Evolutionary conservation across 73 alveolate genomes (phyloP).

Genomic region (Paramecium tetraurelia): DNA sequence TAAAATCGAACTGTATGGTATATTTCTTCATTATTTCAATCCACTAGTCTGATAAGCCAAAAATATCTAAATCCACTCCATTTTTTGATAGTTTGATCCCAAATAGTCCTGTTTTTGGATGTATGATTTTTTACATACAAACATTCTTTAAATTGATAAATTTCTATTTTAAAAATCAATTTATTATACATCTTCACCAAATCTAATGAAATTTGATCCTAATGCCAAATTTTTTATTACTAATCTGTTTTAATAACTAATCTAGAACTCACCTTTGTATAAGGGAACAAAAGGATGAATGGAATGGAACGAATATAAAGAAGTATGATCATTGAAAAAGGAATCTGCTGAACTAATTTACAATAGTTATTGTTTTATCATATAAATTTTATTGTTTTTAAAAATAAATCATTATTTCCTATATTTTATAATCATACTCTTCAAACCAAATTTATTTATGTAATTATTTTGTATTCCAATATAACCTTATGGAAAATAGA

Average conservation of each 20-base stretch:
- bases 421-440: not conserved
- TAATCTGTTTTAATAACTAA: not conserved
- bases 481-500: not conserved
- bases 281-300: not conserved
- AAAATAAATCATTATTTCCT: not conserved
- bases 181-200: constrained; percentile 1
- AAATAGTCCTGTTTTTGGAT: constrained; percentile 11
- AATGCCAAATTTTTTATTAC: not conserved
- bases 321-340: not conserved
- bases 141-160: constrained; percentile 1
- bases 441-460: not conserved
- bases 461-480: not conserved
- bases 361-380: not conserved
- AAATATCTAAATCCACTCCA: not conserved
- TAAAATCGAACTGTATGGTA: not conserved
- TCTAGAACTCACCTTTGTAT: not conserved
- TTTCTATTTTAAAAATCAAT: not conserved
- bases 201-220: not conserved
- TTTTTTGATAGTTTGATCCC: not conserved
- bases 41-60: not conserved
- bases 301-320: not conserved
- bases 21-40: not conserved
- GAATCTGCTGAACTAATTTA: constrained; percentile 5
- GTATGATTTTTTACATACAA: not conserved
- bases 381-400: not conserved